Percentiles rank a stretch among this genome's conserved stretches.
Evolutionary conservation across 495 filamentous ascomycete genomes (phyloP).

Genomic region (Hypoxylon lienhwacheense): DNA sequence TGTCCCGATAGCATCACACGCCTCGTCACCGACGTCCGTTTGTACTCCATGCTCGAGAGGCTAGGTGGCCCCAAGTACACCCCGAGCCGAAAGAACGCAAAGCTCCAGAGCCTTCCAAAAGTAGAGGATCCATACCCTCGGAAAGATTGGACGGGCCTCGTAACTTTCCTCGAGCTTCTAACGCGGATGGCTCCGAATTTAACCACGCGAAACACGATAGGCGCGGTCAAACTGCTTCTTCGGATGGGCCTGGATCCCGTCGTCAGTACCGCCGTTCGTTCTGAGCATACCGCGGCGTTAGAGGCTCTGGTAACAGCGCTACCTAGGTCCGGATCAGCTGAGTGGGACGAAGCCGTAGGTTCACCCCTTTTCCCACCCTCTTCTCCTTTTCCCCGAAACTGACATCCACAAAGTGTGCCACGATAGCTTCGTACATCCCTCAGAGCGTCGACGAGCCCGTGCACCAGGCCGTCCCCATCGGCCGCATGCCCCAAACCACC

Average conservation of each 20-base stretch:
- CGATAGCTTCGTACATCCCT: constrained; percentile 57
- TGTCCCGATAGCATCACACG: constrained; percentile 45
- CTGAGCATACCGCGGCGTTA: constrained; percentile 38
- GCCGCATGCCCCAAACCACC: constrained; percentile 57
- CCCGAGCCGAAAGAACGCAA: constrained; percentile 21
- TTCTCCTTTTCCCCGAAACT: constrained; percentile 7
- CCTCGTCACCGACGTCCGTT: constrained; percentile 39
- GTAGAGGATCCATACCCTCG: constrained; percentile 37
- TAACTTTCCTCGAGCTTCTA: constrained; percentile 41
- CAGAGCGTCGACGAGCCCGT: constrained; percentile 50
- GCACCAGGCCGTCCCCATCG: constrained; percentile 63
- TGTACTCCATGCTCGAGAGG: constrained; percentile 45
- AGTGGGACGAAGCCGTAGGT: constrained; percentile 39
- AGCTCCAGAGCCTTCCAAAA: constrained; percentile 18
- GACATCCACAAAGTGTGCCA: constrained; percentile 49
- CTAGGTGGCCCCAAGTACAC: constrained; percentile 46
- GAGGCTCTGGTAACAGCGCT: constrained; percentile 29
- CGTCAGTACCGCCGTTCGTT: constrained; percentile 48
- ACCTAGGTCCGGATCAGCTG: constrained; percentile 8
- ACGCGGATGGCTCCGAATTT: constrained; percentile 33
- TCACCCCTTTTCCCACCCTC: background rate
- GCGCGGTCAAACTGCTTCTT: constrained; percentile 51
- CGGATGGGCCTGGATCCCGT: constrained; percentile 63
- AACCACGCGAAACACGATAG: constrained; percentile 29
- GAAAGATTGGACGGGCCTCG: constrained; percentile 41